Base-by-base conservation (phyloP, 148 eudicot genomes). In the Rheum nobile region DNA sequence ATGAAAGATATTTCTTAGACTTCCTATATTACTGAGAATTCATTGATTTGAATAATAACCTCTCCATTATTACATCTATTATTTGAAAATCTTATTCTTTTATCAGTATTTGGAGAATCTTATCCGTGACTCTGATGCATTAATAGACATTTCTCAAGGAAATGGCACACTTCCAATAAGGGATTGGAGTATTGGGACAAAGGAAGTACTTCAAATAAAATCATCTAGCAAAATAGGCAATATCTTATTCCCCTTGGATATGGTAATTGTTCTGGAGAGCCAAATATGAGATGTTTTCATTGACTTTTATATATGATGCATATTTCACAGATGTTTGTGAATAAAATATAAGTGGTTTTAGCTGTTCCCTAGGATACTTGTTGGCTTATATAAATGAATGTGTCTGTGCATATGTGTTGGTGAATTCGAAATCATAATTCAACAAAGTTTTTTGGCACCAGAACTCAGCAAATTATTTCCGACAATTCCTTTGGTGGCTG, bases 401-500 rank as follows among this genome's bases (percentile, higher is more conserved):
- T 50, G 26, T 7, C 37, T 35, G 70, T 72, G 31, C 72, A 43
- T 24, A 1, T 44, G 29, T 14, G 57, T 42, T 44, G 2, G 34
- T 19, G 8, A 72, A 71, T 71, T 46, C 8, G 8, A 1, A 3
- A n/a, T 73, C 31, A 16, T 74, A 59, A 54, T n/a, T 26, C 6
- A n/a, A 73, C 8, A 38, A 43, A 54, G 48, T 17, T 13, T 71
- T 74, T 65, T 72, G 57, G 65, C 75, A 68, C 41, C 87, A 95
- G 98, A 95, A 85, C 81, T 95, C 67, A 74, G 86, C 41, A 86
- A 83, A 48, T 41, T 81, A 19, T 90, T 91, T 73, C 99, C 99
- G 32, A 80, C 78, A 26, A 90, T 95, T 78, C 99, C 99, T 42
- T 74, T 95, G 88, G 99, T 95, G 82, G 99, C 99, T 76, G 99